These are phyloP conservation scores for Solanum dulcamara DNA, from an alignment of 257 asterid species.

Conservation along the genomic window DNA sequence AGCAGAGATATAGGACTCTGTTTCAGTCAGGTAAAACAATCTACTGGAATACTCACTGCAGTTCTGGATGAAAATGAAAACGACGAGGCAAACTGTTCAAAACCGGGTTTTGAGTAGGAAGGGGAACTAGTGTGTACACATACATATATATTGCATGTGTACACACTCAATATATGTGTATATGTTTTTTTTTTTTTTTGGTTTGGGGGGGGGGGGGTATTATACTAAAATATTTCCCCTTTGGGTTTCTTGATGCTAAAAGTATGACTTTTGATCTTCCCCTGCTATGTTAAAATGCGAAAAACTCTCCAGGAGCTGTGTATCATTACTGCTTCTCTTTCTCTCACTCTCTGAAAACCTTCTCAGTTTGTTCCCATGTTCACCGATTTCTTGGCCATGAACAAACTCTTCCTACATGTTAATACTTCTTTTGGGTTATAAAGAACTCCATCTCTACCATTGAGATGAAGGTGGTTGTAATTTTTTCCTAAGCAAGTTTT, in stretches of 20 bases:
- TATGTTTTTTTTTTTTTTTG: not conserved
- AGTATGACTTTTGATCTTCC: not conserved
- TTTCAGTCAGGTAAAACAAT: constrained; percentile 56
- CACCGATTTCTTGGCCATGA: not conserved
- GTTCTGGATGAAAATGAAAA: not conserved
- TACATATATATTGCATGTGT: not conserved
- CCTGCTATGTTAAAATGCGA: not conserved
- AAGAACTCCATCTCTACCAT: not conserved
- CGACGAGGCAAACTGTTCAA: not conserved
- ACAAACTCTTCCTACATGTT: not conserved
- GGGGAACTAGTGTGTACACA: not conserved
- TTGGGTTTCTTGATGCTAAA: not conserved
- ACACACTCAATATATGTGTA: not conserved
- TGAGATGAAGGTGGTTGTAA: not conserved
- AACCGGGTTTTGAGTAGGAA: not conserved
- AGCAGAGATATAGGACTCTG: constrained; percentile 79
- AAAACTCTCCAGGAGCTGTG: not conserved
- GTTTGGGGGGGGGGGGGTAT: not conserved
- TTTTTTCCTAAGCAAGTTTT: not conserved
- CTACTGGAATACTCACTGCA: not conserved
- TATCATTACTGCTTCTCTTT: not conserved
- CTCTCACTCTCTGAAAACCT: not conserved
- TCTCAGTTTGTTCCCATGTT: not conserved
- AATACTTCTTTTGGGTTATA: not conserved
- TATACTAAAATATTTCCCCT: not conserved